Base-by-base conservation (phyloP, 2,329 filamentous ascomycete species). In the Diaporthe longicolla region DNA sequence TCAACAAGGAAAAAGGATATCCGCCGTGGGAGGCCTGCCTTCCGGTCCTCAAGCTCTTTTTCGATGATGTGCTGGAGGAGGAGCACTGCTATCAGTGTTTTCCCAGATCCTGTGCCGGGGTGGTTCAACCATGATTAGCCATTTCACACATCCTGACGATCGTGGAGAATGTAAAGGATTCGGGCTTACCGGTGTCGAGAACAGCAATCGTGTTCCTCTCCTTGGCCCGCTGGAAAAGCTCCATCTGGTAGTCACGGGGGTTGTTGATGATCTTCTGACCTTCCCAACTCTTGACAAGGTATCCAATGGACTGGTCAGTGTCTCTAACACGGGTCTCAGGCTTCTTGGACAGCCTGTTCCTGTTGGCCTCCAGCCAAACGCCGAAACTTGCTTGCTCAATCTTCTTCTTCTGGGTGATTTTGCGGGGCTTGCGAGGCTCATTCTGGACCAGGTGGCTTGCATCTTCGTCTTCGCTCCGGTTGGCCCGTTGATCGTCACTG, bases 11-110 rank as follows among this genome's bases (percentile, higher is more conserved):
- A 99, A 84, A 98, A 97, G 0, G 95, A 90, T 11, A 94, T 89
- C 37, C 92, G 92, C 50, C 86, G 89, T 0, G 85, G 79, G n/a
- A 87, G 86, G 2, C 93, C 93, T 2, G 83, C 79, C 0, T 86
- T 88, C 52, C 95, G 90, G 76, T 91, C 85, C 76, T 94, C 91
- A 1, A 98, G 84, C 81, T 99, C 97, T 74, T 92, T 86, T 52
- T 95, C 91, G 40, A 98, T 88, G 13, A 91, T 88, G 81, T 97
- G 90, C 52, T 92, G 91, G 32, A 98, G 88, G 7, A 99, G 87
- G 3, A 98, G 88, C 0, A 94, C 95, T 0, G 97, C 95, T 78
- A 99, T 98, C n/a, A 98, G 87, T 0, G 97, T 99, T 84, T 99
- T 99, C 3, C 97, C 97, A 4, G 95, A 95, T 17, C 97, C 93